Percentiles rank a stretch among this genome's conserved stretches.
Evolutionary conservation across 2,329 filamentous ascomycete genomes (phyloP).

Genomic region (Boeremia lycopersici): DNA sequence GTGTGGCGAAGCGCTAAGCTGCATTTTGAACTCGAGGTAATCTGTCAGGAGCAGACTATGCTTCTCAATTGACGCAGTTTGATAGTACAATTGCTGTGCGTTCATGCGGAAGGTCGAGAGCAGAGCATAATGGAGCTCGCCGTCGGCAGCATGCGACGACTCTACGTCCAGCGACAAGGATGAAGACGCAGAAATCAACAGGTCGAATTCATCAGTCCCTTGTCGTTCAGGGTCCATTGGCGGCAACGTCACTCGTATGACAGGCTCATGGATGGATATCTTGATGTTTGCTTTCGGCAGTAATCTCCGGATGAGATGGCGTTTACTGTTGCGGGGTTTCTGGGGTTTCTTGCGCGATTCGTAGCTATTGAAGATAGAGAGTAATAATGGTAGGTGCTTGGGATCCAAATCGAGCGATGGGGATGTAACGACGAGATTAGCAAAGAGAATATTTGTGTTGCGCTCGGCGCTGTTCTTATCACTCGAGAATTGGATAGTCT

Average conservation of each 20-base stretch:
- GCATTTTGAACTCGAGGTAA: conserved; percentile 82
- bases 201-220: conserved; percentile 82
- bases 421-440: conserved; percentile 94
- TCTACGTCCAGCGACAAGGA: conserved; percentile 92
- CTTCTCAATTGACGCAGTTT: conserved; percentile 79
- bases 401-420: conserved; percentile 93
- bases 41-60: conserved; percentile 90
- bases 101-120: conserved; percentile 81
- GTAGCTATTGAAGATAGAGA: conserved; percentile 71
- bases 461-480: conserved; percentile 76
- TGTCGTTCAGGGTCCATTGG: conserved; percentile 65
- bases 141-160: conserved; percentile 87
- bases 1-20: conserved; percentile 84
- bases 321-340: conserved; percentile 49
- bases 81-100: conserved; percentile 91
- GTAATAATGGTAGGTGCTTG: conserved; percentile 83
- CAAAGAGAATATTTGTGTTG: conserved; percentile 95
- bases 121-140: conserved; percentile 85
- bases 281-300: conserved; percentile 94
- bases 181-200: conserved; percentile 93
- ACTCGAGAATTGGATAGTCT: conserved; percentile 81
- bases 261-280: conserved; percentile 94
- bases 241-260: conserved; percentile 85
- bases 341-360: conserved; percentile 34
- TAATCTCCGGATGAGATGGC: conserved; percentile 80